phyloP scores from a whole-genome alignment of 2,329 filamentous ascomycete genomes.

The Cordyceps cateniannulata region DNA sequence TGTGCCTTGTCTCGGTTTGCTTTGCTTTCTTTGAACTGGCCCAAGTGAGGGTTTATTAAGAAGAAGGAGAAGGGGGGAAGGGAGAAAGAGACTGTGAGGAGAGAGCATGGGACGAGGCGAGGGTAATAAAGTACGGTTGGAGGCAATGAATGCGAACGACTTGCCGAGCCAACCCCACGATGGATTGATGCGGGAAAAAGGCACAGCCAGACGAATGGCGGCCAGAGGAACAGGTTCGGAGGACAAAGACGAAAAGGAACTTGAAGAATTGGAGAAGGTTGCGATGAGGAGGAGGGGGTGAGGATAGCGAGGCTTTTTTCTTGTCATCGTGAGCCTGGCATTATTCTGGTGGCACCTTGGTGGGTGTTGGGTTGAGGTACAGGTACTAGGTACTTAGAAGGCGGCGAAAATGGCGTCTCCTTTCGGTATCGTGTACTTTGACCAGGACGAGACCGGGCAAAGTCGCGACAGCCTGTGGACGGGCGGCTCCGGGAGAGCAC shows the following conservation, averaged over 20 bases:
- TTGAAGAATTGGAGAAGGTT: neutral
- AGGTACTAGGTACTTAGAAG: neutral
- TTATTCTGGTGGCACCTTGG: neutral
- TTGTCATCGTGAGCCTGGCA: neutral
- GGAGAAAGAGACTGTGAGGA: neutral
- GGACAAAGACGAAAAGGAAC: neutral
- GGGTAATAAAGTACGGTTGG: neutral
- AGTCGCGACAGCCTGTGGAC: constrained; percentile 1
- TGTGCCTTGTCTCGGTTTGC: neutral
- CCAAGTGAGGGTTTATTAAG: neutral
- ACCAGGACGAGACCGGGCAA: neutral
- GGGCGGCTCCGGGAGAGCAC: constrained; percentile 10
- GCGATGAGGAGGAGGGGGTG: neutral
- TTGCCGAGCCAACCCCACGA: constrained; percentile 1
- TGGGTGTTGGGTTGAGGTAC: neutral
- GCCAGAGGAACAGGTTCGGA: neutral
- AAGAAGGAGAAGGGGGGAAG: neutral
- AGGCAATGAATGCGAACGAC: neutral
- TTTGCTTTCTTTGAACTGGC: neutral
- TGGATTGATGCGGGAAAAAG: neutral
- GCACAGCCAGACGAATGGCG: neutral
- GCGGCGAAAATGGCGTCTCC: neutral
- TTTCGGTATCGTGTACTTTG: neutral
- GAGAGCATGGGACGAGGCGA: neutral
- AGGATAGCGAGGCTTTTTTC: neutral